These are phyloP conservation scores for Blastocystis sp. DNA, from an alignment of 352 stramenopile species.

Conservation along the genomic window DNA sequence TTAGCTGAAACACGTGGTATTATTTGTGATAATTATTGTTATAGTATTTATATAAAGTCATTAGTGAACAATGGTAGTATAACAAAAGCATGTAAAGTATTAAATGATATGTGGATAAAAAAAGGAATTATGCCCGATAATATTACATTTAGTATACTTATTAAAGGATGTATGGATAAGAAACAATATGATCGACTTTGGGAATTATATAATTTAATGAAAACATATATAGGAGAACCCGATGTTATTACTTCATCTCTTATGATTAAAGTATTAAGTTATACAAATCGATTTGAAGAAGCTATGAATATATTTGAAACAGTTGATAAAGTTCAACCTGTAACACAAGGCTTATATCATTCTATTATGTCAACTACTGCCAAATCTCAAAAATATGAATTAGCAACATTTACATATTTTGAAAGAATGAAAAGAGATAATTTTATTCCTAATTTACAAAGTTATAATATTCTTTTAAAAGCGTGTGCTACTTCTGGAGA, in stretches of 20 bases:
- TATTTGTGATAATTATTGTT: too few species aligned
- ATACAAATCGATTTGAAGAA: conserved; percentile 11
- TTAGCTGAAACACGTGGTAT: too few species aligned
- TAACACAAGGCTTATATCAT: conserved; percentile 15
- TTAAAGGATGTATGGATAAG: conserved; percentile 27
- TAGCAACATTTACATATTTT: conserved; percentile 20
- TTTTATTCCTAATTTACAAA: neutral
- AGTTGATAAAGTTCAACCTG: neutral
- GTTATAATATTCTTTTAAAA: conserved; percentile 18
- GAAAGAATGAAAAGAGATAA: conserved; percentile 3
- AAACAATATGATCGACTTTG: neutral
- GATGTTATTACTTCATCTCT: conserved; percentile 15
- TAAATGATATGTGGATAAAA: too few species aligned
- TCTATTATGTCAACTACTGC: conserved; percentile 21
- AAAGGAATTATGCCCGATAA: conserved; percentile 22
- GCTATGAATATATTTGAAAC: conserved; percentile 23
- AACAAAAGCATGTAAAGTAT: too few species aligned
- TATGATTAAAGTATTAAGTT: conserved; percentile 30
- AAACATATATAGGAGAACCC: conserved; percentile 30
- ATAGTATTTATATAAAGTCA: too few species aligned
- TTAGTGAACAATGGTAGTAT: too few species aligned
- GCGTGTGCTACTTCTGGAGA: conserved; percentile 5
- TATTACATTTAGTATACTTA: conserved; percentile 6
- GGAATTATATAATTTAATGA: conserved; percentile 30
- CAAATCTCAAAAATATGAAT: conserved; percentile 4